Evolutionary conservation across 345 rosid species (phyloP).

Genomic region (Eucalyptus virginea): DNA sequence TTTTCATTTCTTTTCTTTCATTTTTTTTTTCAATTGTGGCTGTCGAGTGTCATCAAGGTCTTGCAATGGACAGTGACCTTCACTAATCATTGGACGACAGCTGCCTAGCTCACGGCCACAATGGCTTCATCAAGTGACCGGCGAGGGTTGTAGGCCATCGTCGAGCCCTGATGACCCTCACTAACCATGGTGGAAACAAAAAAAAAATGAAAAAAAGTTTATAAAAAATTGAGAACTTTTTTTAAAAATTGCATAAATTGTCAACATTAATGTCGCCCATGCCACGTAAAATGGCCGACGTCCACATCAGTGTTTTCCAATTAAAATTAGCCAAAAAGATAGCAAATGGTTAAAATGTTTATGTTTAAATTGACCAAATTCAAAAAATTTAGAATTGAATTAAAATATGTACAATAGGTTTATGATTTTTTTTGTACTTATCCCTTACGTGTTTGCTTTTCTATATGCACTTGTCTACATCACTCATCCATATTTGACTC

Average conservation of each 20-base stretch:
- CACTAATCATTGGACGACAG: fast-evolving
- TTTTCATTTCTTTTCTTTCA: fast-evolving
- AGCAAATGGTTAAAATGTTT: no score
- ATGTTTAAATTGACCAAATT: no score
- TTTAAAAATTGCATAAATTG: neutral
- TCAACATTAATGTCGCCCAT: fast-evolving
- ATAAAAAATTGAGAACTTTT: no score
- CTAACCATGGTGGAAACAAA: no score
- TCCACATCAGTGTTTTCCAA: fast-evolving
- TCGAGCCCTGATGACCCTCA: no score
- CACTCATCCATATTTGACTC: no score
- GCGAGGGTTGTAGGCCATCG: neutral
- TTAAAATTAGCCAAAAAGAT: neutral
- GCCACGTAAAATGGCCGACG: fast-evolving
- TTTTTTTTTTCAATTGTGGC: no score
- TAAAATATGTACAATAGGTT: fast-evolving
- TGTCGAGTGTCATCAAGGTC: fast-evolving
- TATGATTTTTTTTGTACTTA: no score
- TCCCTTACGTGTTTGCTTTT: no score
- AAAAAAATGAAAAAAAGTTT: no score
- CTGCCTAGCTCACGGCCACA: fast-evolving
- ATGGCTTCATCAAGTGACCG: neutral
- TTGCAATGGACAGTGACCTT: neutral
- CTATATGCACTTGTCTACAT: no score
- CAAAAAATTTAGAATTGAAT: no score